A percentile compares a stretch with the other conserved stretches of the same genome.
Conservation (phyloP, 2,329 filamentous ascomycete species). For the Hyphodiscus sp. region DNA sequence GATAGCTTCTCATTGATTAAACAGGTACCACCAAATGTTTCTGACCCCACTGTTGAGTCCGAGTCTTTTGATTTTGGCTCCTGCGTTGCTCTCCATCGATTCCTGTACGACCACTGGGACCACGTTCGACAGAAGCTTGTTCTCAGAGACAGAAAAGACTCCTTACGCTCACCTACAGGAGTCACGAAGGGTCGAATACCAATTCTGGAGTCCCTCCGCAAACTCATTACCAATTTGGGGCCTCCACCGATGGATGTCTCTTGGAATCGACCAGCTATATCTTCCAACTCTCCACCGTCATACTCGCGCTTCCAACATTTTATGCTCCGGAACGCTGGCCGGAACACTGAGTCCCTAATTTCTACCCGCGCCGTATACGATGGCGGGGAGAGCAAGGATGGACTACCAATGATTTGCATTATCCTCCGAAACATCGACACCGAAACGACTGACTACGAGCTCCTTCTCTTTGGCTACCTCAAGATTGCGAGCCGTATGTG, state of each 20-base stretch:
- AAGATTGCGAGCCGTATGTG: conserved; percentile 64
- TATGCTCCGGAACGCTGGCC: conserved; percentile 63
- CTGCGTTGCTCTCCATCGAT: conserved; percentile 62
- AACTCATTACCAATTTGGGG: conserved; percentile 59
- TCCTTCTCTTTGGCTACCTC: conserved; percentile 60
- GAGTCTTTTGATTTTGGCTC: conserved; percentile 64
- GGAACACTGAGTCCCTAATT: conserved; percentile 57
- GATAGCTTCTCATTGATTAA: conserved; percentile 5
- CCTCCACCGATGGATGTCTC: conserved; percentile 62
- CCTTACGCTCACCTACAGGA: conserved; percentile 49
- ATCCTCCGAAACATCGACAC: conserved; percentile 62
- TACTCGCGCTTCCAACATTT: conserved; percentile 68
- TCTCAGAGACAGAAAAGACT: conserved; percentile 51
- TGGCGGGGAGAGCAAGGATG: conserved; percentile 66
- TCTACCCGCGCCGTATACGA: conserved; percentile 63
- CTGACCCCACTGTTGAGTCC: conserved; percentile 36
- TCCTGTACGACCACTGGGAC: conserved; percentile 67
- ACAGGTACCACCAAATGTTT: conserved; percentile 42
- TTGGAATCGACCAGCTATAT: conserved; percentile 63
- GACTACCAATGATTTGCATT: conserved; percentile 61
- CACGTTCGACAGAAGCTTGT: conserved; percentile 59
- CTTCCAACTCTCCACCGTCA: conserved; percentile 53
- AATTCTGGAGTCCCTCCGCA: conserved; percentile 53
- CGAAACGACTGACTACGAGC: conserved; percentile 59
- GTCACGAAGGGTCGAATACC: conserved; percentile 45